Percentiles rank a stretch among this genome's conserved stretches.
Evolutionary conservation across 179 eudicot species (phyloP).

Genomic region (Silene vulgaris): DNA sequence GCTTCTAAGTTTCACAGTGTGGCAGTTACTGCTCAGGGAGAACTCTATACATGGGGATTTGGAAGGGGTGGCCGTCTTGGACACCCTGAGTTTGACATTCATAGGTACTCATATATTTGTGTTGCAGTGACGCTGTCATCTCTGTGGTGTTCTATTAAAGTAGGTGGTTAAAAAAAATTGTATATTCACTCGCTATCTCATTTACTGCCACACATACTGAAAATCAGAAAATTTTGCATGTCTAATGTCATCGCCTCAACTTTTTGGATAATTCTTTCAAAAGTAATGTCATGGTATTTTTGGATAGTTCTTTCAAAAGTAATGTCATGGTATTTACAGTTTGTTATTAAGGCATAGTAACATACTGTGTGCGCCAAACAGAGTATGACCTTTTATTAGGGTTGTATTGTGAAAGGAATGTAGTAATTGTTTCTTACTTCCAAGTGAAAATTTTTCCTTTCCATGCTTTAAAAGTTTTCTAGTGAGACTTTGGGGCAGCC

Average conservation of each 20-base stretch:
- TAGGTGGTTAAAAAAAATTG: not conserved
- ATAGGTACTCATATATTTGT: conserved; percentile 47
- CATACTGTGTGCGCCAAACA: no score
- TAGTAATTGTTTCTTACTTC: no score
- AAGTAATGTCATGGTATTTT: not conserved
- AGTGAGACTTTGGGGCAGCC: no score
- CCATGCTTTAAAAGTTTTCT: no score
- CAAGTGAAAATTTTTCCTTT: no score
- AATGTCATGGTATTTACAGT: not conserved
- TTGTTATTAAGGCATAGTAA: no score
- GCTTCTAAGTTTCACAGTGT: conserved; percentile 98
- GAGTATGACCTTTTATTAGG: no score
- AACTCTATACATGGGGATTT: conserved; percentile 96
- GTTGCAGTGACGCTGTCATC: not conserved
- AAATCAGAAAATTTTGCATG: not conserved
- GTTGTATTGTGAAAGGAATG: no score
- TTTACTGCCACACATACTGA: not conserved
- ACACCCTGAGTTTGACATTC: conserved; percentile 97
- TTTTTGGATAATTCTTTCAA: not conserved
- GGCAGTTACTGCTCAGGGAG: conserved; percentile 76
- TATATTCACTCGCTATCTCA: not conserved
- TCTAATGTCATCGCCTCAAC: not conserved
- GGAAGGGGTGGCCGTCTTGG: conserved; percentile 99
- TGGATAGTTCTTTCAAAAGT: not conserved
- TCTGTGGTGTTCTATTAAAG: not conserved